A percentile compares a stretch with the other conserved stretches of the same genome.
Conservation (phyloP, 2,329 filamentous ascomycete species). For the Echinosphaeria canescens region DNA sequence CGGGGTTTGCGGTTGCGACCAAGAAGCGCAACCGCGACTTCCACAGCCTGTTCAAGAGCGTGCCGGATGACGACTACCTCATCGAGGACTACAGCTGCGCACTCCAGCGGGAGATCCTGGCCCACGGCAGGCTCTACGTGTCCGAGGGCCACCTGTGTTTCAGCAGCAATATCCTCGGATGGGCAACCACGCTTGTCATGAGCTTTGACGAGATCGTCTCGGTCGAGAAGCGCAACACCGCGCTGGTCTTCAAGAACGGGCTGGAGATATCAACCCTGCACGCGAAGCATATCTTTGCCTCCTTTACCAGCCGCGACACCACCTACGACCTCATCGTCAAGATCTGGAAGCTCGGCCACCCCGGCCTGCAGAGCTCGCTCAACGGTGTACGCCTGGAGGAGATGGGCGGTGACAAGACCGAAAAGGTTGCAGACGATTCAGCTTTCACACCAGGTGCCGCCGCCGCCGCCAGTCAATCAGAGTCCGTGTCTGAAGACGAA, state of each 20-base stretch:
- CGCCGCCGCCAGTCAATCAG: constrained; percentile 24
- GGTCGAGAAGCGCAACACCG: constrained; percentile 91
- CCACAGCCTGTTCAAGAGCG: constrained; percentile 81
- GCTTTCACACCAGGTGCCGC: no score
- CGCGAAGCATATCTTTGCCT: constrained; percentile 88
- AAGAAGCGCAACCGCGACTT: constrained; percentile 95
- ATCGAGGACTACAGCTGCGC: constrained; percentile 98
- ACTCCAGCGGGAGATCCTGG: constrained; percentile 81
- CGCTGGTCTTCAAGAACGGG: constrained; percentile 88
- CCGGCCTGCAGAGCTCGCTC: constrained; percentile 71
- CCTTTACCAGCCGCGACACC: constrained; percentile 80
- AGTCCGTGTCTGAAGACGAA: constrained; percentile 32
- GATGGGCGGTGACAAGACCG: constrained; percentile 74
- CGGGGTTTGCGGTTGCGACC: constrained; percentile 88
- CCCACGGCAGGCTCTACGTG: constrained; percentile 85
- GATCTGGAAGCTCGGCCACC: constrained; percentile 95
- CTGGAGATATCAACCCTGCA: constrained; percentile 93
- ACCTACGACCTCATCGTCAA: constrained; percentile 95
- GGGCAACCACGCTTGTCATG: constrained; percentile 94
- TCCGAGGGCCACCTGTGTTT: constrained; percentile 97
- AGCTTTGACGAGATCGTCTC: constrained; percentile 96
- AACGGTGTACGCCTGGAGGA: constrained; percentile 74
- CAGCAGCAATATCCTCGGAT: constrained; percentile 95
- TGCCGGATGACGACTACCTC: constrained; percentile 92
- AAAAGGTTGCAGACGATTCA: constrained; percentile 44